These are phyloP conservation scores for Huntiella decipiens DNA, from an alignment of 2,329 filamentous ascomycete genomes.

Conservation along the genomic window DNA sequence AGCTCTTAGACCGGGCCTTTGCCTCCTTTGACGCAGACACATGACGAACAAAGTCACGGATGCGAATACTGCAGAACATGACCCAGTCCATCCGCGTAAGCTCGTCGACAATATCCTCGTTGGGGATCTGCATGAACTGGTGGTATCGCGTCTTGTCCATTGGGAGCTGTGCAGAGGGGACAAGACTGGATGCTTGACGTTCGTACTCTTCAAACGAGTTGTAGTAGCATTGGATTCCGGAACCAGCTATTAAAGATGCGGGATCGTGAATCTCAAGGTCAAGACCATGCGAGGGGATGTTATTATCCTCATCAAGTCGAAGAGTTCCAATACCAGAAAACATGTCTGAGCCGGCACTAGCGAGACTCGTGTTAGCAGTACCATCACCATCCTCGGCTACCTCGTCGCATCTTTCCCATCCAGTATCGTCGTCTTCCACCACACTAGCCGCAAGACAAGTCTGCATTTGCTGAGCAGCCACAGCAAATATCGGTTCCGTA, in stretches of 20 bases:
- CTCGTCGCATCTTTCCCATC: conserved; percentile 74
- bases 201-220: conserved; percentile 63
- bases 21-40: conserved; percentile 56
- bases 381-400: conserved; percentile 18
- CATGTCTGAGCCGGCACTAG: conserved; percentile 18
- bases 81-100: conserved; percentile 94
- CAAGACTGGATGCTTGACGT: conserved; percentile 52
- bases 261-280: conserved; percentile 10
- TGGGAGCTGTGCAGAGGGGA: conserved; percentile 47
- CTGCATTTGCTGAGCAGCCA: conserved; percentile 70
- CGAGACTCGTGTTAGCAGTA: conserved; percentile 13
- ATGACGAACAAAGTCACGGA: conserved; percentile 81
- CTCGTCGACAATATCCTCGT: conserved; percentile 75
- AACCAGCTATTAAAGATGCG: conserved; percentile 5
- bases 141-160: conserved; percentile 79
- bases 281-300: conserved; percentile 12
- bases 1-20: conserved; percentile 54
- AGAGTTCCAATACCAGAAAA: conserved; percentile 27
- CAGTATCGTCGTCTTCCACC: conserved; percentile 73
- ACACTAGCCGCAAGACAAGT: conserved; percentile 54
- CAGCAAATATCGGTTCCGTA: conserved; percentile 60
- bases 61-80: conserved; percentile 88
- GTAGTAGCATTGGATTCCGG: conserved; percentile 23
- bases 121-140: conserved; percentile 68
- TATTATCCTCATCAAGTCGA: conserved; percentile 26